Evolutionary conservation across 768 basidiomycete genomes (phyloP), one percentile per base, ranked within the genome.

Genomic region (Hysterangium stoloniferum): DNA sequence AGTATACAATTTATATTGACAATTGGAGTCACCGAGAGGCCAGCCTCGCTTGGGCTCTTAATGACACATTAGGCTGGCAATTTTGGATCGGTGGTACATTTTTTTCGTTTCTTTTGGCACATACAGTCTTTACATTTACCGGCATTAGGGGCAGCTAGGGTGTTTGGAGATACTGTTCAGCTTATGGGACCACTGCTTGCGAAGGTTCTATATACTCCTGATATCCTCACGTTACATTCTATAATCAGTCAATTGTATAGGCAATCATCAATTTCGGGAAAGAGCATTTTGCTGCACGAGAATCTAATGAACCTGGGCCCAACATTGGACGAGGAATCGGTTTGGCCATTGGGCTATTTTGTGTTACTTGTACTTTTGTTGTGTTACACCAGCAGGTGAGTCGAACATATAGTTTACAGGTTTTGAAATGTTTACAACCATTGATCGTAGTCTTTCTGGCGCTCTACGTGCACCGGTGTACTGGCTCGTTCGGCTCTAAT

Each of bases 401-500:
- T 58, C 58, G 46, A 52, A 54, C 58, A 45, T 49, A 37, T 4
- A 33, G 0, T 25, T 20, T 15, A 64, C 64, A 53, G 15, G 44
- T 64, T 17, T 62, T 64, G 45, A 47, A 58, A 8, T 62, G 58
- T 58, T 31, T 43, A 60, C 46, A 56, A 55, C 1, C 19, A 36
- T 19, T 37, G n/a, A 52, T 36, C 15, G 6, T 48, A 80, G 74
- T 86, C 82, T 66, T 86, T 87, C 69, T 81, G 79, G 73, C 71
- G 79, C 36, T 78, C 79, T 4, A 84, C 84, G 77, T 66, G 70
- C 22, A 76, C 78, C 0, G 86, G 87, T 22, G 74, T 83, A 3
- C 67, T 86, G 20, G 74, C 76, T 0, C 73, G 86, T 50, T 76
- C 77, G 0, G 78, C 84, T 9, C 69, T 90, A 22, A 86, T 84